Percentiles rank a stretch among this genome's conserved stretches.
Evolutionary conservation across 2,329 filamentous ascomycete genomes (phyloP).

Genomic region (Neopestalotiopsis rosae): DNA sequence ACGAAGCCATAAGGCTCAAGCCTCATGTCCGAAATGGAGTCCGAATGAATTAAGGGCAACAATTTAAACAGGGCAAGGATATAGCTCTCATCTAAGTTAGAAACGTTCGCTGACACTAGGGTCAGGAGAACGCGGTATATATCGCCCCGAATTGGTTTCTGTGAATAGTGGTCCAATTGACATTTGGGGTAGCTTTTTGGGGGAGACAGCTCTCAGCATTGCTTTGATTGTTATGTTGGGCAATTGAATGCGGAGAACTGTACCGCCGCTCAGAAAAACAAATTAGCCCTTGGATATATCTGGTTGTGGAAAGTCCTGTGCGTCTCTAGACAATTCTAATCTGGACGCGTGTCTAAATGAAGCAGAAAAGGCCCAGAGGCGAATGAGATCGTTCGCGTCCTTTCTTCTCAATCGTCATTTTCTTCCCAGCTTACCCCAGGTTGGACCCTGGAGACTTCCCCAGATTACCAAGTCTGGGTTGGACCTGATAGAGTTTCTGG

Average conservation of each 20-base stretch:
- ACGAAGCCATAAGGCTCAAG: too few relatives aligned
- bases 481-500: background rate
- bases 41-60: too few relatives aligned
- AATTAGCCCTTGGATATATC: background rate
- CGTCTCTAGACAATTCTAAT: background rate
- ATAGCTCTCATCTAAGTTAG: background rate
- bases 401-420: background rate
- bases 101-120: background rate
- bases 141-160: background rate
- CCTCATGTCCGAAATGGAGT: too few relatives aligned
- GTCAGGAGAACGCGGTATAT: background rate
- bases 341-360: background rate
- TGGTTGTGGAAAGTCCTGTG: background rate
- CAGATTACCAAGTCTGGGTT: constrained; percentile 7
- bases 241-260: background rate
- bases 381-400: background rate
- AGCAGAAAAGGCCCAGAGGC: background rate
- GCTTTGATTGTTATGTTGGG: background rate
- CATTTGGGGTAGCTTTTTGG: constrained; percentile 1
- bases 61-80: background rate
- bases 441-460: constrained; percentile 7
- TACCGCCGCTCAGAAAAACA: background rate
- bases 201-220: background rate
- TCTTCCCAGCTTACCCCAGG: background rate
- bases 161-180: background rate